Evolutionary conservation across 805 yeast genomes (phyloP), one percentile per base, ranked within the genome.

Genomic region (Kodamaea hsintzibuensis): DNA sequence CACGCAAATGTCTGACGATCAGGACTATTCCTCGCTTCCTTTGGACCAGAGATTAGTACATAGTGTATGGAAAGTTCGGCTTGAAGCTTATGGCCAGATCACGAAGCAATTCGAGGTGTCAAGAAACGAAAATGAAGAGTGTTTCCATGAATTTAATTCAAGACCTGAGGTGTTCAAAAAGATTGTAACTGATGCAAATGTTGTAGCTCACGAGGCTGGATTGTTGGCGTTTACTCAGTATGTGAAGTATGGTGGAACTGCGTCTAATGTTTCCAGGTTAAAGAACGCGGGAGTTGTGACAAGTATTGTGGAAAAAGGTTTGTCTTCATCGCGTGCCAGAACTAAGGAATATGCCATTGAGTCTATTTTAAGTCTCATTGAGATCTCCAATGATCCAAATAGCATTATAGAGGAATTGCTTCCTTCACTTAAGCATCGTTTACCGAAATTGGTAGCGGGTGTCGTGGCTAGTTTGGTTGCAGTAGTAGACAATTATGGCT

Each of bases 131-230:
- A 66, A 76, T n/a, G 90, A 83, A 58, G 77, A 71, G 1, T 77
- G 84, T 47, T 85, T 88, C 62, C 69, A 68, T 18, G 73, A 73
- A 2, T 83, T 80, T 63, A 65, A 82, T 55, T 63, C 69, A 14
- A 79, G 76, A 52, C 86, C 91, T 0, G 85, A 82, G 8, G 50
- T 79, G 2, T 74, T 85, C 62, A 84, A 81, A 59, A 76, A 77
- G 59, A 78, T 86, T 42, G 85, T 88, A 7, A 76, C 82, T 2
- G 99, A 95, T 66, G 68, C 86, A 33, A 95, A 95, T 65, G 97
- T 91, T 16, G 95, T 88, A 14, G 96, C 98, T 0, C 96, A 91
- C 59, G 98, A 95, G 63, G 74, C 86, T 1, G 98, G 90, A 3
- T 73, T 91, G 17, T 66, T 72, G 2, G 79, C 88, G 7, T 67